These are phyloP conservation scores for Atalantia buxifolia DNA, from an alignment of 345 rosid species.

Conservation along the genomic window DNA sequence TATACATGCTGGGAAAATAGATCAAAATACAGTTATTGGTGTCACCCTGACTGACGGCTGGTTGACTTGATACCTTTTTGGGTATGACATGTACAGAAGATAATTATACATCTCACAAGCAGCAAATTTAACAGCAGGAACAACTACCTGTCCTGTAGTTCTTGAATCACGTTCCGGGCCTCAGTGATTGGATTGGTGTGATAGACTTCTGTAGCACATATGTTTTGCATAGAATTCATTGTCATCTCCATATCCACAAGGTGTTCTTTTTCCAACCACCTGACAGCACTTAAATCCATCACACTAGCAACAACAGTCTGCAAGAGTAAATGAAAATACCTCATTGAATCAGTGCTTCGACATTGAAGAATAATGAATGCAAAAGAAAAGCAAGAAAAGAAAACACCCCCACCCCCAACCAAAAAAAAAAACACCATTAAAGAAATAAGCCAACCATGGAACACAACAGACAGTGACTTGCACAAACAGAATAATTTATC, in stretches of 20 bases:
- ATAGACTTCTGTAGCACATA: conserved; percentile 64
- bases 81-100: background rate
- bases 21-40: background rate
- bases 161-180: conserved; percentile 48
- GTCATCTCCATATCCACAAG: conserved; percentile 35
- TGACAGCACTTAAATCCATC: conserved; percentile 40
- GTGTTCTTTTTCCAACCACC: conserved; percentile 46
- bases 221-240: conserved; percentile 35
- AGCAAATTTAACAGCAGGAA: background rate
- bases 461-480: background rate
- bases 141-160: conserved; percentile 32
- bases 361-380: background rate
- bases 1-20: background rate
- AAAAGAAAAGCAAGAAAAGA: too few relatives aligned
- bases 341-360: conserved; percentile 4
- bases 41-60: background rate
- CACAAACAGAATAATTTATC: background rate
- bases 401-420: too few relatives aligned
- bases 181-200: conserved; percentile 40
- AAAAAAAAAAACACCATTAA: background rate
- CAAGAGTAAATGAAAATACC: conserved; percentile 6
- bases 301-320: conserved; percentile 52
- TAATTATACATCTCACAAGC: background rate
- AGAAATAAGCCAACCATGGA: background rate
- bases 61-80: background rate